These are phyloP conservation scores for Fallopia convolvulus DNA, from an alignment of 148 eudicot genomes.

Conservation along the genomic window DNA sequence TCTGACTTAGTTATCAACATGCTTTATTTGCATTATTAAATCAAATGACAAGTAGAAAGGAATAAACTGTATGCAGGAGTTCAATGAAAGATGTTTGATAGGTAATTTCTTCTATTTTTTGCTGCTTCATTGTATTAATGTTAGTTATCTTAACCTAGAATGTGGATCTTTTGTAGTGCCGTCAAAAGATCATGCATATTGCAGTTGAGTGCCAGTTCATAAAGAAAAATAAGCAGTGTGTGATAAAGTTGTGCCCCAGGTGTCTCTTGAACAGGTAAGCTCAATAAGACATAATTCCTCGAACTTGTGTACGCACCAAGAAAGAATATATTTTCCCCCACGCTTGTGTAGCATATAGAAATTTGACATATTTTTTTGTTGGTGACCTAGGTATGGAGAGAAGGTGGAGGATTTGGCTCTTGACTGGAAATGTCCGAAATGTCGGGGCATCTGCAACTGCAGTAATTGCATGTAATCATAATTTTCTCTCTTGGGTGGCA, in stretches of 20 bases:
- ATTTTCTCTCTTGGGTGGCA: neutral
- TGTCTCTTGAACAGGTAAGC: constrained; percentile 80
- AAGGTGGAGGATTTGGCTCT: constrained; percentile 53
- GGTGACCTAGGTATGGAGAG: constrained; percentile 63
- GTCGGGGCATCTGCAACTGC: constrained; percentile 91
- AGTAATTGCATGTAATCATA: constrained; percentile 66
- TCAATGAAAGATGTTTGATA: constrained; percentile 1
- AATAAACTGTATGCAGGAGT: neutral
- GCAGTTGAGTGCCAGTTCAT: constrained; percentile 59
- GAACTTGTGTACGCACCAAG: neutral
- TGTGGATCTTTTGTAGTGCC: constrained; percentile 46
- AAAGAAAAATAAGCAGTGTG: constrained; percentile 48
- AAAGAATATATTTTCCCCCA: neutral
- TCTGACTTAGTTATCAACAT: neutral
- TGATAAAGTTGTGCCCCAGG: constrained; percentile 46
- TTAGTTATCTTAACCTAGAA: neutral
- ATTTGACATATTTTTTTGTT: neutral
- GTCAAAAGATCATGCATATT: constrained; percentile 65
- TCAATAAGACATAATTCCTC: neutral
- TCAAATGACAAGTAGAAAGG: neutral
- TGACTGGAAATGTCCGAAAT: constrained; percentile 81
- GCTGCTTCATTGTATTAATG: neutral
- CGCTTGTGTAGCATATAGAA: neutral
- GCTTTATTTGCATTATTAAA: neutral
- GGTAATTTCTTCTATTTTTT: neutral